phyloP scores from a whole-genome alignment of 2,329 filamentous ascomycete species.

The Botrytis squamosa region DNA sequence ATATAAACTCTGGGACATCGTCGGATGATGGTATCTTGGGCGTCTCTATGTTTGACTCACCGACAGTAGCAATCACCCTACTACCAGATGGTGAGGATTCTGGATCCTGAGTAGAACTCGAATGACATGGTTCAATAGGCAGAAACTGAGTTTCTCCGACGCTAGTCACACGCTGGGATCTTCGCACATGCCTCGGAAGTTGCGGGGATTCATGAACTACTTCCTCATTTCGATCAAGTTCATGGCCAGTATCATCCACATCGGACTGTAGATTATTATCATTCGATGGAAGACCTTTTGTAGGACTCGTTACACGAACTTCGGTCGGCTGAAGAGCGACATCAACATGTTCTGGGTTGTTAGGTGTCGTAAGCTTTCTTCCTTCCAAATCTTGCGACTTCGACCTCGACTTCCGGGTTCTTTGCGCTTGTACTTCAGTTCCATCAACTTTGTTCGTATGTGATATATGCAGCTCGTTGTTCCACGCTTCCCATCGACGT shows the following conservation, averaged over 20 bases:
- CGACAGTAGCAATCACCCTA: neutral
- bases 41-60: neutral
- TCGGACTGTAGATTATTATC: neutral
- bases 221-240: neutral
- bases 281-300: neutral
- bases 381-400: constrained; percentile 4
- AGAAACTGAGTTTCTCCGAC: constrained; percentile 24
- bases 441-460: neutral
- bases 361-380: neutral
- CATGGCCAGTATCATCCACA: neutral
- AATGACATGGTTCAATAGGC: constrained; percentile 26
- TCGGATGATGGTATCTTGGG: constrained; percentile 21
- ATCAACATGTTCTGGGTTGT: neutral
- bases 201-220: neutral
- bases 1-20: constrained; percentile 33
- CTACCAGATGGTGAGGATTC: constrained; percentile 19
- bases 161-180: neutral
- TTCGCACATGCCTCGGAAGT: neutral
- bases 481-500: constrained; percentile 8
- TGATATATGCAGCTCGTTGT: neutral
- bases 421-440: neutral
- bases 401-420: constrained; percentile 5
- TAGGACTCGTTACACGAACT: neutral
- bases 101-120: constrained; percentile 35
- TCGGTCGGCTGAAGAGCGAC: neutral